phyloP scores from a whole-genome alignment of 805 yeast genomes.

The Pichia kluyveri region DNA sequence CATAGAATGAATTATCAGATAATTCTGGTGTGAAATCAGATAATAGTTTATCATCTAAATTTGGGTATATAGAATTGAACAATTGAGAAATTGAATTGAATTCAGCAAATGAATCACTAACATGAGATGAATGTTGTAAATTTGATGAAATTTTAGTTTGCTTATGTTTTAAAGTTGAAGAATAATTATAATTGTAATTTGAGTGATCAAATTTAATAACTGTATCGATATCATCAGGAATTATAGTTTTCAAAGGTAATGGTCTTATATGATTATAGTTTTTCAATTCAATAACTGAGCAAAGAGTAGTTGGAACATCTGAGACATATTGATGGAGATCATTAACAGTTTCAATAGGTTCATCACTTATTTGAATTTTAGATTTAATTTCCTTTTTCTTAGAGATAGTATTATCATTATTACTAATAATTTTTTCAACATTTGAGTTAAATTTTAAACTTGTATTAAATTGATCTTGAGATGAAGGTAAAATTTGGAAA shows the following conservation, averaged over 20 bases:
- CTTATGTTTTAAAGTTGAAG: too few relatives aligned
- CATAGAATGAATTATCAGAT: slow-evolving; percentile 1
- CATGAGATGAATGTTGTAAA: too few relatives aligned
- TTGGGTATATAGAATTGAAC: slow-evolving; percentile 18
- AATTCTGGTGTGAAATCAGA: not conserved
- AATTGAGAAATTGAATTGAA: slow-evolving; percentile 16
- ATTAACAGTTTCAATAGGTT: not conserved
- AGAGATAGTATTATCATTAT: not conserved
- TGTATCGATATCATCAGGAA: slow-evolving; percentile 10
- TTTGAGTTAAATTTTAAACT: not conserved
- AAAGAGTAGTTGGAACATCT: slow-evolving; percentile 20
- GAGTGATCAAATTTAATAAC: not conserved
- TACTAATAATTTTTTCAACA: not conserved
- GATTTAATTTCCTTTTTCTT: not conserved
- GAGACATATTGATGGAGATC: slow-evolving; percentile 8
- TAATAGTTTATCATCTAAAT: not conserved
- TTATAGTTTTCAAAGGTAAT: slow-evolving; percentile 3
- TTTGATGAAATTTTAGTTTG: too few relatives aligned
- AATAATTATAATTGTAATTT: too few relatives aligned
- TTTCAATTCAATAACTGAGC: slow-evolving; percentile 20
- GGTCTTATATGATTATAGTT: slow-evolving; percentile 16
- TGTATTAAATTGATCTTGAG: not conserved
- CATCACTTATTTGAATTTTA: not conserved
- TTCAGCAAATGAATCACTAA: not conserved
- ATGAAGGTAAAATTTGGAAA: slow-evolving; percentile 11